These are phyloP conservation scores for Exophiala aquamarina DNA, from an alignment of 2,329 filamentous ascomycete species.

Conservation along the genomic window DNA sequence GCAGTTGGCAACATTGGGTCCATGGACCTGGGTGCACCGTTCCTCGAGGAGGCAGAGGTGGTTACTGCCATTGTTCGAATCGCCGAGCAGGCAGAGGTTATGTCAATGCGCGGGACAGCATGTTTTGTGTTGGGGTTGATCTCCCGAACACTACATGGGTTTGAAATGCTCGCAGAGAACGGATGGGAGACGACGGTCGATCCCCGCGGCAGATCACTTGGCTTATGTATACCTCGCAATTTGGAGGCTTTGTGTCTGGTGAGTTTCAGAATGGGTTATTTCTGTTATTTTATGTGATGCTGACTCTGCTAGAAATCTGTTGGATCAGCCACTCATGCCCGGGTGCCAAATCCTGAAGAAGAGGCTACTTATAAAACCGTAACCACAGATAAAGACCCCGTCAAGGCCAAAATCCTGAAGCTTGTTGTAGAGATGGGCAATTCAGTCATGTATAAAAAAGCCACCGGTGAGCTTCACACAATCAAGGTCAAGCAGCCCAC, in stretches of 20 bases:
- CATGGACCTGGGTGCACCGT: constrained; percentile 94
- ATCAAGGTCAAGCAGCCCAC: constrained; percentile 73
- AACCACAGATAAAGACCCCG: constrained; percentile 59
- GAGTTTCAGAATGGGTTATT: constrained; percentile 24
- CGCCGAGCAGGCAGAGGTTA: constrained; percentile 81
- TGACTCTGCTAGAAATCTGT: constrained; percentile 20
- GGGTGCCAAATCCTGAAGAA: constrained; percentile 43
- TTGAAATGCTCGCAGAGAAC: constrained; percentile 84
- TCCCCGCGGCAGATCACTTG: constrained; percentile 75
- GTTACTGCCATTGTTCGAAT: constrained; percentile 85
- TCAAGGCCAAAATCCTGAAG: constrained; percentile 75
- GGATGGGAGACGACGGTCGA: constrained; percentile 94
- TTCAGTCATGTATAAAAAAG: constrained; percentile 86
- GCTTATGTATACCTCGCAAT: constrained; percentile 80
- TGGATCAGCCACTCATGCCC: constrained; percentile 32
- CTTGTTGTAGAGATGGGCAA: constrained; percentile 87
- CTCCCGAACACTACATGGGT: constrained; percentile 84
- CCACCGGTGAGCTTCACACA: constrained; percentile 72
- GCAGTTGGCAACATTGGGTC: constrained; percentile 97
- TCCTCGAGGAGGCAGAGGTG: constrained; percentile 86
- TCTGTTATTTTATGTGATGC: neutral
- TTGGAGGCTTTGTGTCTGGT: constrained; percentile 73
- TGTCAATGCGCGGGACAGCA: constrained; percentile 91
- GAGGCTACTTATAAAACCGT: constrained; percentile 57
- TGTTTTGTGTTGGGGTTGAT: constrained; percentile 95